Evolutionary conservation across 305 asterid genomes (phyloP), one percentile per base, ranked within the genome.

Genomic region (Fraxinus albicans): DNA sequence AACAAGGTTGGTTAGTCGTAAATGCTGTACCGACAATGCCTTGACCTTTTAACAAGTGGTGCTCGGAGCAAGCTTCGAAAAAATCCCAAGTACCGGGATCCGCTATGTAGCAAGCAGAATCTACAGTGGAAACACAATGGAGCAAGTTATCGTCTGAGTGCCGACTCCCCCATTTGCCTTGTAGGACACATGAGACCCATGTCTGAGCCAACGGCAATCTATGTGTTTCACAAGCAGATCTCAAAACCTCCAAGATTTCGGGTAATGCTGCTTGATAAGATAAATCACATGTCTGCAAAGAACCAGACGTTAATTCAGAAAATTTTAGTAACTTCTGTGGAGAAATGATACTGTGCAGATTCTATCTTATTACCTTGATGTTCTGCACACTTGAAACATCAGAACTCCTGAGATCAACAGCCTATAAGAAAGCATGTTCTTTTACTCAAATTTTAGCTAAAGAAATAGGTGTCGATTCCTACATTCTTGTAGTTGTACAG

Each of bases 11-110:
- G 73, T 94, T 94, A 5, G 97, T 93, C 25, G 73, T 82, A 76
- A 94, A 93, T 3, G 99, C 98, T 79, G 84, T 87, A 63, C 99
- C 99, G 2, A 91, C 97, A n/a, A 92, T 88, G 31, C 99, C 99
- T 85, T 92, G 90, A 63, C 94, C 98, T 88, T 89, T 94, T 50
- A 96, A 80, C 88, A 94, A 91, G 90, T 96, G 98, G 86, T 91
- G 90, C 86, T 94, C 98, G 0, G 93, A 88, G 86, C 99, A 96
- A 35, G 99, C 98, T 77, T 93, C 99, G 19, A 89, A 91, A 77
- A 94, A 96, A 29, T 94, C 98, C 73, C 77, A 91, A 76, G 93
- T 69, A 8, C 80, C 67, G 76, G 92, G 81, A 84, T 96, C 96
- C 7, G 88, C 90, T 47, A 92, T 53, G 86, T 85, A 91, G 90